Conservation (phyloP, 768 basidiomycete genomes). For the Suillus occidentalis region DNA sequence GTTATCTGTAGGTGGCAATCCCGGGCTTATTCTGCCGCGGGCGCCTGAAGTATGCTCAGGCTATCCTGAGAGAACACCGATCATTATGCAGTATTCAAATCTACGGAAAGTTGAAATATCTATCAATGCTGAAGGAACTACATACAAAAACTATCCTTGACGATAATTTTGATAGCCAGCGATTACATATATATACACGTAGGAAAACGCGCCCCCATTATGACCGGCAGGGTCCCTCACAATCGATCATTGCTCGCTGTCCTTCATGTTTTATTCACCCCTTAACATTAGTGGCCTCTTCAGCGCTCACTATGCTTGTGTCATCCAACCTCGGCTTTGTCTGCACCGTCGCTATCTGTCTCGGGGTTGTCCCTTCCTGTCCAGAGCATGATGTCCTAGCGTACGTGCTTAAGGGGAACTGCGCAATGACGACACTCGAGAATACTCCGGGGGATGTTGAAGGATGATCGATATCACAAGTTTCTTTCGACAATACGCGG, state of each 20-base stretch:
- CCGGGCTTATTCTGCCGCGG: not conserved
- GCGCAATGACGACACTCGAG: not conserved
- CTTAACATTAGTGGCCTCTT: not conserved
- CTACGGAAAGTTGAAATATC: too few relatives aligned
- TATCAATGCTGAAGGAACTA: not conserved
- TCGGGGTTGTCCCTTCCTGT: not conserved
- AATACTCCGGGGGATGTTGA: not conserved
- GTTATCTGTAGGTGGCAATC: not conserved
- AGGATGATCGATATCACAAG: constrained; percentile 10
- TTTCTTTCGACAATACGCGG: constrained; percentile 13
- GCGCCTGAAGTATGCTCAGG: too few relatives aligned
- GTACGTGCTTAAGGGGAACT: not conserved
- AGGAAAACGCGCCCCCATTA: not conserved
- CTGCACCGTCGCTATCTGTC: not conserved
- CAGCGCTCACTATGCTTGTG: not conserved
- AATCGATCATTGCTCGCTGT: not conserved
- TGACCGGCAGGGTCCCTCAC: not conserved
- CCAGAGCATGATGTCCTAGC: not conserved
- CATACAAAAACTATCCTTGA: not conserved
- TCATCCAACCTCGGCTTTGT: not conserved
- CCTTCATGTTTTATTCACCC: not conserved
- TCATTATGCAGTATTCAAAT: not conserved
- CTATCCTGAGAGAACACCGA: not conserved
- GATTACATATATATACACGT: not conserved
- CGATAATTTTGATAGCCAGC: not conserved